Evolutionary conservation across 768 basidiomycete species (phyloP), one percentile per base, ranked within the genome.

Genomic region (Termitomyces sp.): DNA sequence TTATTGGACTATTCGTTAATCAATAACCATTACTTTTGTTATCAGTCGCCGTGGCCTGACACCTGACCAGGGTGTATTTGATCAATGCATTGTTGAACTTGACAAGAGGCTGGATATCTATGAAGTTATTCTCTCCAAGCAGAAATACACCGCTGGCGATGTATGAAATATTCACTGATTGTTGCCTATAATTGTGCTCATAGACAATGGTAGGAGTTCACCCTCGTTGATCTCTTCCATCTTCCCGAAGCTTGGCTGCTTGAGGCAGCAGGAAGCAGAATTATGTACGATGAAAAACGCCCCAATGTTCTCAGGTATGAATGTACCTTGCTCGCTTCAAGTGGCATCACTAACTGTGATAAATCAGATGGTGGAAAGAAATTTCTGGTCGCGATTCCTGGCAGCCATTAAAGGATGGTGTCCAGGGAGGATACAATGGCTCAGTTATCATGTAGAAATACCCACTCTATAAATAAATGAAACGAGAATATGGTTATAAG

Each of bases 61-160:
- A 2, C 41, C 63, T 19, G 58, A 60, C 48, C 45, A 53, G 21
- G 62, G 37, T 4, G 52, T 41, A 2, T 64, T 64, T 12, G 65
- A 73, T 5, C 61, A 66, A 41, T 59, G 54, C 1, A 54, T 75
- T 21, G 60, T 60, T 1, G 59, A 59, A 9, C 63, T 80, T 15
- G 67, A 66, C 1, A 62, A 58, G 4, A 78, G 73, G 42, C 70
- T 86, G 3, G 75, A 79, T 17, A 77, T 62, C 3, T 85, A 85
- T 58, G 77, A 86, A 9, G 60, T 57, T 12, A 79, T 87, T 37
- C 70, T 86, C 14, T 64, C 68, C n/a, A 83, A 78, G 64, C 76
- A 78, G 34, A 66, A 70, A 35, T 86, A 83, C 60, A 66, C 83
- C 7, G 79, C 78, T 26, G 84, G 85, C 14, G 70, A 82, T 58